These are phyloP conservation scores for Auricularia cornea DNA, from an alignment of 768 basidiomycete species.

Conservation along the genomic window DNA sequence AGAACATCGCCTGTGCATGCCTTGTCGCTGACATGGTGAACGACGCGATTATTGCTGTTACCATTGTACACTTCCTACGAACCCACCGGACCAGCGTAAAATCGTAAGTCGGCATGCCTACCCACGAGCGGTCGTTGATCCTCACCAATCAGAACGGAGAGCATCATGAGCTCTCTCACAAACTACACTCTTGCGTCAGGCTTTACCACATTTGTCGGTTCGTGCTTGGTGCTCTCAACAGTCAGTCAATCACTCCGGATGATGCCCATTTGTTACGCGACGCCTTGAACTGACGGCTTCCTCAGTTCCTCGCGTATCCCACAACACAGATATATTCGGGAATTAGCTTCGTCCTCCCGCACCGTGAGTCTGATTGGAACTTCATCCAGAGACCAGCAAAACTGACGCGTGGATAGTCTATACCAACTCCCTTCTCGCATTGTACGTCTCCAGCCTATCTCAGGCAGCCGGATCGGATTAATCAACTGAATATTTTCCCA, in stretches of 20 bases:
- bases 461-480: background rate
- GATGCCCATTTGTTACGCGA: background rate
- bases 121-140: background rate
- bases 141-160: background rate
- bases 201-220: background rate
- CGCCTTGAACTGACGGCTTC: background rate
- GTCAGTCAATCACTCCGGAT: constrained; percentile 3
- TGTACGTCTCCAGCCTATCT: background rate
- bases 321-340: constrained; percentile 1
- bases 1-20: background rate
- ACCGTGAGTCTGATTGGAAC: background rate
- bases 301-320: background rate
- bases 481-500: background rate
- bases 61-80: background rate
- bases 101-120: background rate
- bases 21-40: background rate
- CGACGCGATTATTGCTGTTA: background rate
- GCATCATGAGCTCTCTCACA: background rate
- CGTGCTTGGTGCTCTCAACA: constrained; percentile 8
- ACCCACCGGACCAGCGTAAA: background rate
- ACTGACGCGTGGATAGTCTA: constrained; percentile 7
- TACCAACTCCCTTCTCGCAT: constrained; percentile 7
- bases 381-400: background rate
- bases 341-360: background rate
- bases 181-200: constrained; percentile 1